A percentile compares a stretch with the other conserved stretches of the same genome.
Evolutionary conservation across 2,329 filamentous ascomycete genomes (phyloP).

Genomic region (Neonectria punicea): DNA sequence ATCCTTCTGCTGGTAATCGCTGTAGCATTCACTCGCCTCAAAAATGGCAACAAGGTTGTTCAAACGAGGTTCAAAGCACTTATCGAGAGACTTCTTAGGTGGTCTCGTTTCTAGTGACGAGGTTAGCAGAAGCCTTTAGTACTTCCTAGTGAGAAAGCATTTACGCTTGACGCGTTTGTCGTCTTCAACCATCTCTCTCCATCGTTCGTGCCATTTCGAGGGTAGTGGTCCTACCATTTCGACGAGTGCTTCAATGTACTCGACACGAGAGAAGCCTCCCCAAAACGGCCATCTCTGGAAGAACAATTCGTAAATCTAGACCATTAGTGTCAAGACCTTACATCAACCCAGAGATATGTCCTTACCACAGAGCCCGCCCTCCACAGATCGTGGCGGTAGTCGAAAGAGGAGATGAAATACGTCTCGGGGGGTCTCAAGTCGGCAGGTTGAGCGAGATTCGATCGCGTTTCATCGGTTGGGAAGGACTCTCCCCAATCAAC

Average conservation of each 20-base stretch:
- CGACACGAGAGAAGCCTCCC: background rate
- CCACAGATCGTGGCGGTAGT: conserved; percentile 23
- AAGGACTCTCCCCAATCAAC: conserved; percentile 26
- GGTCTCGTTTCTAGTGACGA: no score
- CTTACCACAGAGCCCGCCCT: conserved; percentile 21
- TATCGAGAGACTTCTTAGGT: background rate
- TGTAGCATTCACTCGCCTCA: background rate
- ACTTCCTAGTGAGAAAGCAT: background rate
- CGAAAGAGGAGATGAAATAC: conserved; percentile 9
- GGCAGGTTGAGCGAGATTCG: background rate
- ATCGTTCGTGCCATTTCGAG: background rate
- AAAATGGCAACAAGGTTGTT: background rate
- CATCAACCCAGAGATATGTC: no score
- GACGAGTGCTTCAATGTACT: background rate
- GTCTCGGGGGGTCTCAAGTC: conserved; percentile 17
- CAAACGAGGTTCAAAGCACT: background rate
- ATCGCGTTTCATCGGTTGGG: background rate
- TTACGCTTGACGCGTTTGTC: background rate
- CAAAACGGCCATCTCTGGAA: conserved; percentile 2
- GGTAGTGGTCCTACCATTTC: background rate
- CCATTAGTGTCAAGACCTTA: background rate
- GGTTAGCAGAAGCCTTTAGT: no score
- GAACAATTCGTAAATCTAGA: background rate
- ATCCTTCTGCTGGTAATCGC: background rate
- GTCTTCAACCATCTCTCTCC: background rate